Evolutionary conservation across 768 basidiomycete genomes (phyloP).

Genomic region (Panellus pusillus): DNA sequence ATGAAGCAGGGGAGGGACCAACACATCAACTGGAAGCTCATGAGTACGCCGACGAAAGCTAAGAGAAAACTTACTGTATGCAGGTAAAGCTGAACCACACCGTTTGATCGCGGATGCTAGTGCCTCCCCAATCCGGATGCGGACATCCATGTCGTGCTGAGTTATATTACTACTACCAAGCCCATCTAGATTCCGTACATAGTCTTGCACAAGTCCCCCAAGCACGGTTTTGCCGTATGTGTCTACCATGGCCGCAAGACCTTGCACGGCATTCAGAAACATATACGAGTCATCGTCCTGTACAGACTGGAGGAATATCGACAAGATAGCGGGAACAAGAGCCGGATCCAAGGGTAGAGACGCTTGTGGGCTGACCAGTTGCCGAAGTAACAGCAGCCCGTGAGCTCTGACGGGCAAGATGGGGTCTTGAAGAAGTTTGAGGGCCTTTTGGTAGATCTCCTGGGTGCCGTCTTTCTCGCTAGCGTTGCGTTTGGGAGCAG

Average conservation of each 20-base stretch:
- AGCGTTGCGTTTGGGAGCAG: constrained; percentile 30
- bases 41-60: background rate
- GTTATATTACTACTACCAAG: constrained; percentile 45
- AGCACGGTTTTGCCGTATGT: constrained; percentile 74
- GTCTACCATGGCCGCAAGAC: constrained; percentile 84
- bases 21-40: constrained; percentile 51
- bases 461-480: constrained; percentile 46
- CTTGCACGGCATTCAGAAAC: constrained; percentile 90
- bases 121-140: constrained; percentile 83
- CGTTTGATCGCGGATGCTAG: constrained; percentile 73
- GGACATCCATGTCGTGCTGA: constrained; percentile 68
- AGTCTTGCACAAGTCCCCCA: constrained; percentile 62
- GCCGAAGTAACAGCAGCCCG: constrained; percentile 78
- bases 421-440: constrained; percentile 87
- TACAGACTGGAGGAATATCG: constrained; percentile 81
- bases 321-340: constrained; percentile 78
- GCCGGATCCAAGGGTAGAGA: constrained; percentile 47
- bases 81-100: constrained; percentile 65
- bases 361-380: constrained; percentile 57
- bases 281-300: constrained; percentile 96
- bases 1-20: constrained; percentile 72
- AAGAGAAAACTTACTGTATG: constrained; percentile 42
- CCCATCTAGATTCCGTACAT: constrained; percentile 54
- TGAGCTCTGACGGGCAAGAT: constrained; percentile 93
- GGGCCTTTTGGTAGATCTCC: constrained; percentile 80